Evolutionary conservation across 176 grass and related monocot genomes (phyloP), one percentile per base, ranked within the genome.

Genomic region (Juncus effusus): DNA sequence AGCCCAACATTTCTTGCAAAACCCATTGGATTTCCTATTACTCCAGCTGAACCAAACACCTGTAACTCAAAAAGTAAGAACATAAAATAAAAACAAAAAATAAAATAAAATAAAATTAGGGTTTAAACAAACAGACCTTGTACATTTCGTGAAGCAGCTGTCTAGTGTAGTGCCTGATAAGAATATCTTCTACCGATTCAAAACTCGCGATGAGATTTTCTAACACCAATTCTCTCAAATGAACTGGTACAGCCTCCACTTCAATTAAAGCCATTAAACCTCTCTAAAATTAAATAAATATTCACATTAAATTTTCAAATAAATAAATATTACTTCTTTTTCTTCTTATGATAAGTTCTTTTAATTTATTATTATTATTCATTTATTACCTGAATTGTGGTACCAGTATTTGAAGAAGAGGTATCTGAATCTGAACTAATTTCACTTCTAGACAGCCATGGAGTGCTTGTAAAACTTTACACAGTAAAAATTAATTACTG

Each of bases 1-100:
- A 88, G 83, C n/a, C 88, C 88, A 86, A 92, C 88, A 82, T 92
- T 97, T 72, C 93, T 86, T 78, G 93, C 93, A 59, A 96, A 96
- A 81, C 93, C 93, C 79, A 96, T 88, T 50, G 93, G 93, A 74
- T 91, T 91, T 74, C 93, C 93, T 84, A 92, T 89, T 80, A 97
- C 82, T 16, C 93, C 93, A 77, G 88, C 93, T 62, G 93, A 97
- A 59, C 93, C 88, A 72, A 97, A 86, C 56, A 97, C 85, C 93
- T 97, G 77, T 61, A 28, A 80, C 16, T 44, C 47, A 47, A 47
- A 16, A 16, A 16, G 49, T 52, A 57, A 6, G 6, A 51, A 51
- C 47, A 51, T 13, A 70, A 78, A 28, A 68, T 54, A 38, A 16
- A 50, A 69, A 36, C 40, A 65, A 51, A 64, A 54, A 28, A 80